These are phyloP conservation scores for Clarireedia homoeocarpa DNA, from an alignment of 2,329 filamentous ascomycete species.

Conservation along the genomic window DNA sequence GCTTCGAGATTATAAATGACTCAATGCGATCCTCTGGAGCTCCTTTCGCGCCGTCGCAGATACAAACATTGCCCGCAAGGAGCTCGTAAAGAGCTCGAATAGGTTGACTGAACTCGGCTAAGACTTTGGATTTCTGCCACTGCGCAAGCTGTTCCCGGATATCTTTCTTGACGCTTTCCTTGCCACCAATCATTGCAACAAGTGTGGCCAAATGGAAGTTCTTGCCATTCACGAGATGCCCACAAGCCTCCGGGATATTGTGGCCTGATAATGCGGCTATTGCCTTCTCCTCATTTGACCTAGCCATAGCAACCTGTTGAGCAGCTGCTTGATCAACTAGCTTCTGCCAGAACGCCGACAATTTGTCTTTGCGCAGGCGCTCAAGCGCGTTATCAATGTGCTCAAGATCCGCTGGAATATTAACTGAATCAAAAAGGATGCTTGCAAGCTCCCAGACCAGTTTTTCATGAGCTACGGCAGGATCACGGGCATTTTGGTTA, in stretches of 20 bases:
- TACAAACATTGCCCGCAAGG: slow-evolving; percentile 77
- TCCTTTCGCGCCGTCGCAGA: slow-evolving; percentile 68
- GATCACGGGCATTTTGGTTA: slow-evolving; percentile 32
- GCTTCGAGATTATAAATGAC: slow-evolving; percentile 73
- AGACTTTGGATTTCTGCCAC: slow-evolving; percentile 75
- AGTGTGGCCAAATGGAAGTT: slow-evolving; percentile 82
- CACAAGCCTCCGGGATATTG: slow-evolving; percentile 75
- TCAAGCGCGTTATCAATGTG: slow-evolving; percentile 30
- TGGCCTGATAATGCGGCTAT: slow-evolving; percentile 72
- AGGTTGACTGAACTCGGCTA: slow-evolving; percentile 79
- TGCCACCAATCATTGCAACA: slow-evolving; percentile 72
- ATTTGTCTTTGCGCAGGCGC: slow-evolving; percentile 47
- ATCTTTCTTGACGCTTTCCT: slow-evolving; percentile 60
- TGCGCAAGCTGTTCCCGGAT: slow-evolving; percentile 73
- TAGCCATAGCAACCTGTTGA: slow-evolving; percentile 48
- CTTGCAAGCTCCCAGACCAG: slow-evolving; percentile 79
- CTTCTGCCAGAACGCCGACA: slow-evolving; percentile 60
- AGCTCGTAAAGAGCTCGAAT: slow-evolving; percentile 86
- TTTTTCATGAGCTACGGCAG: slow-evolving; percentile 54
- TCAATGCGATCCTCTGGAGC: slow-evolving; percentile 71
- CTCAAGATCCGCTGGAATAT: slow-evolving; percentile 36
- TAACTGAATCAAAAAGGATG: slow-evolving; percentile 73
- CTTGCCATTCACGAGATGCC: slow-evolving; percentile 63
- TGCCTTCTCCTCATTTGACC: slow-evolving; percentile 72
- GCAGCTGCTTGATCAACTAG: slow-evolving; percentile 55